Conservation (phyloP, 495 filamentous ascomycete species). For the Penicillium daleae region DNA sequence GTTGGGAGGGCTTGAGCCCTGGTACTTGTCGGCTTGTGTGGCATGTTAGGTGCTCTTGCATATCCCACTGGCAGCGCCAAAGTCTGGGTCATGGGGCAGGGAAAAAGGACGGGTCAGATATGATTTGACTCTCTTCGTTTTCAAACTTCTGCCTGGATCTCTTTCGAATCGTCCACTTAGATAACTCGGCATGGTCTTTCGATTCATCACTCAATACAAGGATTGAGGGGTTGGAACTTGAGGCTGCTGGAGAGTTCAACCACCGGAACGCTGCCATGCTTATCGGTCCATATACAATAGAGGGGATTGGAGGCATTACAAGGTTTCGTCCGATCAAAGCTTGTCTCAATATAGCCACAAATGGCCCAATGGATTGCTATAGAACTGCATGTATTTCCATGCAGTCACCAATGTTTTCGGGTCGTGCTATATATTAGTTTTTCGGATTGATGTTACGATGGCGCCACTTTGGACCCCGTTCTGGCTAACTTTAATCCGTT, state of each 20-base stretch:
- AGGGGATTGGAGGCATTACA: neutral
- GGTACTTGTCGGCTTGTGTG: neutral
- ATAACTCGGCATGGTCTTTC: too few relatives aligned
- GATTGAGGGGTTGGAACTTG: too few relatives aligned
- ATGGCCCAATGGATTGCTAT: neutral
- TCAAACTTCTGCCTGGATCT: too few relatives aligned
- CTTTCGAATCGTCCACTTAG: too few relatives aligned
- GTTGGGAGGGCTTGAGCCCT: neutral
- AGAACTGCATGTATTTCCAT: neutral
- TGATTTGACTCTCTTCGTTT: too few relatives aligned
- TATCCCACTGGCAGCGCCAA: too few relatives aligned
- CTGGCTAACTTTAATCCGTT: neutral
- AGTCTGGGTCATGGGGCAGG: too few relatives aligned
- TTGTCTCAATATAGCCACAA: neutral
- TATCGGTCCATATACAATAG: neutral
- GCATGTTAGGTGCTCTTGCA: neutral
- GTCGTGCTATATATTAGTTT: neutral
- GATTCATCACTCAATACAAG: too few relatives aligned
- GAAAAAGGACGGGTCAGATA: too few relatives aligned
- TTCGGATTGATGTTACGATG: neutral
- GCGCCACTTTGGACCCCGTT: conserved; percentile 3
- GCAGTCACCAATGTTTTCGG: neutral
- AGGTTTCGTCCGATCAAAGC: neutral
- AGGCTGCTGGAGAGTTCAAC: too few relatives aligned
- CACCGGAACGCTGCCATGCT: too few relatives aligned